Evolutionary conservation across 495 filamentous ascomycete genomes (phyloP), one percentile per base, ranked within the genome.

Genomic region (Trichoderma parareesei): DNA sequence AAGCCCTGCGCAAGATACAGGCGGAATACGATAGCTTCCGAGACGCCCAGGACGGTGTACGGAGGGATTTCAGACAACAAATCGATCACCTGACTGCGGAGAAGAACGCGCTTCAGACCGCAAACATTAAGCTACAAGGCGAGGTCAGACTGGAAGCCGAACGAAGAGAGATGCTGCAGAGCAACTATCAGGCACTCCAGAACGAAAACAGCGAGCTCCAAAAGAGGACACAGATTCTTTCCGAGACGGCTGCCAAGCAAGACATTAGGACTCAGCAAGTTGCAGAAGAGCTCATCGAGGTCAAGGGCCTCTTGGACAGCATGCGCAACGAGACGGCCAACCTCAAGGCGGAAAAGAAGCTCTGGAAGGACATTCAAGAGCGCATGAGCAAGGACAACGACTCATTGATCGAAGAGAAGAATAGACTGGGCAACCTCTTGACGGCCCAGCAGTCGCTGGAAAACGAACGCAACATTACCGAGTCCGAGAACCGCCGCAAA

Each of bases 351-450:
- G 93, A 97, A 71, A 95, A 93, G 73, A 87, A 87, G 4, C 79
- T 98, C 33, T 93, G 88, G 89, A 96, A 93, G 76, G 90, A 84
- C 59, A 93, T 97, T 65, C 91, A 98, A 71, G 87, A 89, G 67
- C 84, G 95, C 44, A 80, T 97, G 20, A 87, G 80, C 66, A 89
- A 92, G 60, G 95, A 98, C 67, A 95, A 91, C 63, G 89, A 92
- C 67, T 84, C 77, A 13, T 79, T 97, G n/a, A 79, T 88, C 42
- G 89, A 95, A 65, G 95, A 98, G 71, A 87, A 88, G 49, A 79
- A 82, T 46, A 84, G 91, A 33, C 85, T 98, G 3, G 94, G 96
- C 71, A 84, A 81, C 53, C 76, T 95, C 41, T 82, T 97, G 46
- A 81, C 85, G 27, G 91, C 87, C 67, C 82, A 96, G 37, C 92